Evolutionary conservation across 768 basidiomycete species (phyloP).

Genomic region (Neoboletus subvelutipes): DNA sequence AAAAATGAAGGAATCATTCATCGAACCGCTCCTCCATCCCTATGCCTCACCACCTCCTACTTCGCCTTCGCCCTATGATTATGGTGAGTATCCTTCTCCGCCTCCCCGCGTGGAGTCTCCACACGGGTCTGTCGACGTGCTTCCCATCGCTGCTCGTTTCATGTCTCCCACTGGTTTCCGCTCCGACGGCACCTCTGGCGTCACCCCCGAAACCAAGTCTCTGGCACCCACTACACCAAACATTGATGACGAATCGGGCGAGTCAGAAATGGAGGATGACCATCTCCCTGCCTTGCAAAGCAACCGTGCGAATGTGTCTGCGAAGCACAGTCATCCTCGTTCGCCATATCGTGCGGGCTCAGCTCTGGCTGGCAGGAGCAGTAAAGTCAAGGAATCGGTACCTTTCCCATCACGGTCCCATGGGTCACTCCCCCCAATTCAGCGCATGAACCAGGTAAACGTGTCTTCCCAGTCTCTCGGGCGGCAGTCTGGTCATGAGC

Average conservation of each 20-base stretch:
- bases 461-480: slow-evolving; percentile 76
- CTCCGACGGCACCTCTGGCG: slow-evolving; percentile 43
- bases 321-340: slow-evolving; percentile 68
- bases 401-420: slow-evolving; percentile 83
- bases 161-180: slow-evolving; percentile 63
- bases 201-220: slow-evolving; percentile 50
- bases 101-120: slow-evolving; percentile 57
- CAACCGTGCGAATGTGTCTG: slow-evolving; percentile 25
- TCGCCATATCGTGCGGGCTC: slow-evolving; percentile 68
- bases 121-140: slow-evolving; percentile 69
- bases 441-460: slow-evolving; percentile 47
- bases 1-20: slow-evolving; percentile 93
- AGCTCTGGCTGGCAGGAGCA: slow-evolving; percentile 41
- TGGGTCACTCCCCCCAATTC: slow-evolving; percentile 68
- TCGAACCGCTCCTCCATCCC: slow-evolving; percentile 86
- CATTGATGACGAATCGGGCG: slow-evolving; percentile 73
- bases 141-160: slow-evolving; percentile 88
- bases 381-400: slow-evolving; percentile 47
- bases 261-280: slow-evolving; percentile 67
- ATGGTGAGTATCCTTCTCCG: slow-evolving; percentile 54
- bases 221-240: slow-evolving; percentile 48
- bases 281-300: slow-evolving; percentile 36
- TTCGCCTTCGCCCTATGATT: slow-evolving; percentile 60
- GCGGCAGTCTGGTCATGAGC: slow-evolving; percentile 55
- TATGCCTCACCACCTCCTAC: slow-evolving; percentile 44